Evolutionary conservation across 257 asterid species (phyloP).

Genomic region (Dorcoceras hygrometricum): DNA sequence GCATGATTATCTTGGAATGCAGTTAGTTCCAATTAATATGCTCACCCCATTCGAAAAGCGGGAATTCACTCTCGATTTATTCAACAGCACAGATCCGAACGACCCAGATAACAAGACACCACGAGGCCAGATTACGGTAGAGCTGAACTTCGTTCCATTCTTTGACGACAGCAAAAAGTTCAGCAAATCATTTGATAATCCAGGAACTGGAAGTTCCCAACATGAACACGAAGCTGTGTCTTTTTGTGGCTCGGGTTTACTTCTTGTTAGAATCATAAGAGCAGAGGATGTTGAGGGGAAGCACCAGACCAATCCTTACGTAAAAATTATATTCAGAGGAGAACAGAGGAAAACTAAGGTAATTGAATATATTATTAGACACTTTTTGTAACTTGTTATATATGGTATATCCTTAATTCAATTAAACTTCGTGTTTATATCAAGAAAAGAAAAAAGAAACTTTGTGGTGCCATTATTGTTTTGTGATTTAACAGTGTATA

Average conservation of each 20-base stretch:
- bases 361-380: conserved; percentile 13
- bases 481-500: conserved; percentile 30
- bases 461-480: too few relatives aligned
- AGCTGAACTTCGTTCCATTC: conserved; percentile 63
- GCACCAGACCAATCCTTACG: conserved; percentile 59
- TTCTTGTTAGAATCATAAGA: conserved; percentile 45
- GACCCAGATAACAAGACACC: conserved; percentile 58
- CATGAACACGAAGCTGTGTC: conserved; percentile 28
- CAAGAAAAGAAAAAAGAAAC: too few relatives aligned
- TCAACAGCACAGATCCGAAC: conserved; percentile 48
- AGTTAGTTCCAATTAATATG: conserved; percentile 47
- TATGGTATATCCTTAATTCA: background rate
- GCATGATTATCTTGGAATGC: conserved; percentile 88
- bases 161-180: conserved; percentile 55
- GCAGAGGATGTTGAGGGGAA: conserved; percentile 74
- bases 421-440: background rate
- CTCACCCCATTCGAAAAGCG: conserved; percentile 57
- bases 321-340: conserved; percentile 52
- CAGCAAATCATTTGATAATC: conserved; percentile 21
- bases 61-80: conserved; percentile 46
- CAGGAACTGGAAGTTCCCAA: conserved; percentile 26
- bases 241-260: conserved; percentile 62
- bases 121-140: conserved; percentile 50
- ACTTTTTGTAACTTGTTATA: background rate
- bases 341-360: conserved; percentile 71